phyloP scores from a whole-genome alignment of 2,329 filamentous ascomycete species.

The Pleomassaria siparia region DNA sequence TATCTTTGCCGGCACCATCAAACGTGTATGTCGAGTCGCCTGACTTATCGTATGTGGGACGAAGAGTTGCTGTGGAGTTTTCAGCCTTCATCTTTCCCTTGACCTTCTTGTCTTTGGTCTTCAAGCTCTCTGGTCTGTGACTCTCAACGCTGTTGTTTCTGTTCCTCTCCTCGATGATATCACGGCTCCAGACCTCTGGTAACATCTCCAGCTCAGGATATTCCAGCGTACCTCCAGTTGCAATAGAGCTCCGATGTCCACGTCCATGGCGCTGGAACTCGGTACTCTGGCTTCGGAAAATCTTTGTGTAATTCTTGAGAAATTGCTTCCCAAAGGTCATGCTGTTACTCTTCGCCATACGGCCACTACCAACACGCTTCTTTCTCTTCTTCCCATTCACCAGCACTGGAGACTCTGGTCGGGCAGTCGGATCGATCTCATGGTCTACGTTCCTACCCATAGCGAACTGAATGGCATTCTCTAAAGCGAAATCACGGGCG shows the following conservation, averaged over 20 bases:
- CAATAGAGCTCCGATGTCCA: slow-evolving; percentile 48
- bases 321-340: slow-evolving; percentile 46
- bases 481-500: slow-evolving; percentile 47
- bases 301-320: slow-evolving; percentile 47
- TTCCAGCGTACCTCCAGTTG: slow-evolving; percentile 45
- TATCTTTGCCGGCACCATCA: slow-evolving; percentile 12
- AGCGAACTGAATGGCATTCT: slow-evolving; percentile 31
- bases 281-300: slow-evolving; percentile 45
- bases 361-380: slow-evolving; percentile 65
- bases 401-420: slow-evolving; percentile 19
- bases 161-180: slow-evolving; percentile 10
- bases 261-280: slow-evolving; percentile 43
- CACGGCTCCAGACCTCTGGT: slow-evolving; percentile 37
- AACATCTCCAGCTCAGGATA: slow-evolving; percentile 53
- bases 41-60: slow-evolving; percentile 14
- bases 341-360: slow-evolving; percentile 62
- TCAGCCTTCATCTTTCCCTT: slow-evolving; percentile 17
- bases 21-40: slow-evolving; percentile 2
- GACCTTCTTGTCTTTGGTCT: slow-evolving; percentile 7
- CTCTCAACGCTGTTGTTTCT: background rate
- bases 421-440: slow-evolving; percentile 30
- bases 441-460: slow-evolving; percentile 18
- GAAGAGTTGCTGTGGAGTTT: slow-evolving; percentile 29
- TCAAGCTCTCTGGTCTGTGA: background rate
- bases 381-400: slow-evolving; percentile 36